These are phyloP conservation scores for Neurospora sp. DNA, from an alignment of 495 filamentous ascomycete species.

Conservation along the genomic window DNA sequence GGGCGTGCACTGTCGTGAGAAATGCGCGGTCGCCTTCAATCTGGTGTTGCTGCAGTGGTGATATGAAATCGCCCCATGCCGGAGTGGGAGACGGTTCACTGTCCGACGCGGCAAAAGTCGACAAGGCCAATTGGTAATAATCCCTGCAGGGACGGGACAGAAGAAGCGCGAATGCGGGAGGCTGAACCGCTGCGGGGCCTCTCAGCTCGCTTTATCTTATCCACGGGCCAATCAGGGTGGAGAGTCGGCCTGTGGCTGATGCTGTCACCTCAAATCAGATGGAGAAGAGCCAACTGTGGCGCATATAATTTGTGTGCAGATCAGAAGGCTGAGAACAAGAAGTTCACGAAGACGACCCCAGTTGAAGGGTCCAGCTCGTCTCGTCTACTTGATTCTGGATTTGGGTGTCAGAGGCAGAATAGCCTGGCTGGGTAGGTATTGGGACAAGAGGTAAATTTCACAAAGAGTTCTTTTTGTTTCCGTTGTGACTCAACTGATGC, in stretches of 20 bases:
- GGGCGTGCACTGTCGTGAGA: not conserved
- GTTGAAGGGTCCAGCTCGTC: not conserved
- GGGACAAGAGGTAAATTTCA: not conserved
- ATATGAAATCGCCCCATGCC: not conserved
- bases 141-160: not conserved
- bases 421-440: not conserved
- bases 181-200: not conserved
- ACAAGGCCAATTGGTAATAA: not conserved
- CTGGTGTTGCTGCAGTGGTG: not conserved
- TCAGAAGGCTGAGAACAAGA: not conserved
- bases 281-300: not conserved
- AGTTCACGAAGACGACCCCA: not conserved
- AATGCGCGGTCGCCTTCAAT: not conserved
- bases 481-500: not conserved
- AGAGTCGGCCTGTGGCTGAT: not conserved
- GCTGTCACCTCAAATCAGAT: not conserved
- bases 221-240: not conserved
- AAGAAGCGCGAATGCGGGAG: not conserved
- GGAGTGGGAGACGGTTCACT: not conserved
- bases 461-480: not conserved
- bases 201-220: not conserved
- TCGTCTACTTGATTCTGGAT: not conserved
- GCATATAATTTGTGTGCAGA: not conserved
- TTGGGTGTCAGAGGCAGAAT: not conserved
- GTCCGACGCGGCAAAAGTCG: not conserved